phyloP scores from a whole-genome alignment of 768 basidiomycete species.

The Mycena crocata region DNA sequence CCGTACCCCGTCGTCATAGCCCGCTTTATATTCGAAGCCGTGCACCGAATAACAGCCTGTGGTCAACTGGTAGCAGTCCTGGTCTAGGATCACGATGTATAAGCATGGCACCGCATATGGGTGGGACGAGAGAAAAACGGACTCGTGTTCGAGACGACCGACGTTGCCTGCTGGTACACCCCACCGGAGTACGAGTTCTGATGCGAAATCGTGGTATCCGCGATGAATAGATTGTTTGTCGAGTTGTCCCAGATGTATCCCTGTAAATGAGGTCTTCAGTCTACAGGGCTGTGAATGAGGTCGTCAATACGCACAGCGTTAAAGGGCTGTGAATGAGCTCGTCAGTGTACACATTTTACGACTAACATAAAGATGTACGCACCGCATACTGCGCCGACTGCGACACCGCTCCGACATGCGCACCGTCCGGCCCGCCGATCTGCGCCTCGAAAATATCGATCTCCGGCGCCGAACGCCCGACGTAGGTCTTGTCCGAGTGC shows the following conservation, averaged over 20 bases:
- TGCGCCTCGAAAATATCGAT: constrained; percentile 90
- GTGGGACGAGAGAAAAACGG: constrained; percentile 3
- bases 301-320: not conserved
- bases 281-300: constrained; percentile 66
- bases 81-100: constrained; percentile 46
- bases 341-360: no score
- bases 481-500: constrained; percentile 77
- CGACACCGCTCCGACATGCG: constrained; percentile 72
- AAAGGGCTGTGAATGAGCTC: constrained; percentile 1
- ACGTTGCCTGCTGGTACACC: constrained; percentile 79
- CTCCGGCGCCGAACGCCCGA: constrained; percentile 88
- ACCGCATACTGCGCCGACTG: constrained; percentile 90
- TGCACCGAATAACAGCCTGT: constrained; percentile 76
- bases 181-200: constrained; percentile 79
- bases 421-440: constrained; percentile 57
- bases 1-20: constrained; percentile 75
- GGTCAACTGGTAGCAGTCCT: constrained; percentile 75
- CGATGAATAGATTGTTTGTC: constrained; percentile 67
- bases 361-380: no score
- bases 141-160: constrained; percentile 70
- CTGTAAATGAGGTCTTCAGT: constrained; percentile 79
- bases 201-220: constrained; percentile 62
- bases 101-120: constrained; percentile 1
- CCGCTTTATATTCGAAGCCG: constrained; percentile 78
- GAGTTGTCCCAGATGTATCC: no score